A percentile compares a stretch with the other conserved stretches of the same genome.
phyloP scores from a whole-genome alignment of 805 yeast genomes.

The Pichia scutulata region DNA sequence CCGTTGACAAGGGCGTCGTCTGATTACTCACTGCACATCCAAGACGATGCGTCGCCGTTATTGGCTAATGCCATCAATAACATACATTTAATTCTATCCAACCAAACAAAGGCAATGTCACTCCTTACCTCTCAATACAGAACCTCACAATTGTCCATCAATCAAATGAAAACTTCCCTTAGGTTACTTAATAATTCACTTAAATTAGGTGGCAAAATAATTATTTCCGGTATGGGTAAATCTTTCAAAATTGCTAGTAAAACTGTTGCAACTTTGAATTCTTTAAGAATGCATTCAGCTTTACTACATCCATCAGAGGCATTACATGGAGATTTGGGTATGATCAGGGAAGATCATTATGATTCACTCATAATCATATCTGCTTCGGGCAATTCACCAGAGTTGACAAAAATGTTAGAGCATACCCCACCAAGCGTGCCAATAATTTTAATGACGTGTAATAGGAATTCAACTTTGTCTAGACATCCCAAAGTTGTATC shows the following conservation, averaged over 20 bases:
- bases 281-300: conserved; percentile 63
- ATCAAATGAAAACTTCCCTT: conserved; percentile 37
- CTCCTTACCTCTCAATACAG: conserved; percentile 40
- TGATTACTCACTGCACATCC: conserved; percentile 20
- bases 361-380: conserved; percentile 61
- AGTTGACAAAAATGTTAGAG: conserved; percentile 49
- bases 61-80: conserved; percentile 23
- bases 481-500: conserved; percentile 41
- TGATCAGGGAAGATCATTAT: conserved; percentile 44
- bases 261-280: conserved; percentile 74
- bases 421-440: conserved; percentile 50
- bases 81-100: conserved; percentile 34
- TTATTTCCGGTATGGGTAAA: conserved; percentile 80
- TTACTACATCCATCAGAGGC: conserved; percentile 81
- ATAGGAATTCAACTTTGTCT: conserved; percentile 48
- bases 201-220: conserved; percentile 54
- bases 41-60: conserved; percentile 18
- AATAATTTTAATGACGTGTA: conserved; percentile 57
- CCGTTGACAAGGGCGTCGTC: conserved; percentile 23
- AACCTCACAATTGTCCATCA: conserved; percentile 37
- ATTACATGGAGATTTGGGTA: conserved; percentile 83
- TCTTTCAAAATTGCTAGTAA: conserved; percentile 73
- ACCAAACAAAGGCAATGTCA: conserved; percentile 41
- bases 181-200: conserved; percentile 36
- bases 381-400: conserved; percentile 81